Evolutionary conservation across 306 rosid genomes (phyloP).

Genomic region (Inga leiocalycina): DNA sequence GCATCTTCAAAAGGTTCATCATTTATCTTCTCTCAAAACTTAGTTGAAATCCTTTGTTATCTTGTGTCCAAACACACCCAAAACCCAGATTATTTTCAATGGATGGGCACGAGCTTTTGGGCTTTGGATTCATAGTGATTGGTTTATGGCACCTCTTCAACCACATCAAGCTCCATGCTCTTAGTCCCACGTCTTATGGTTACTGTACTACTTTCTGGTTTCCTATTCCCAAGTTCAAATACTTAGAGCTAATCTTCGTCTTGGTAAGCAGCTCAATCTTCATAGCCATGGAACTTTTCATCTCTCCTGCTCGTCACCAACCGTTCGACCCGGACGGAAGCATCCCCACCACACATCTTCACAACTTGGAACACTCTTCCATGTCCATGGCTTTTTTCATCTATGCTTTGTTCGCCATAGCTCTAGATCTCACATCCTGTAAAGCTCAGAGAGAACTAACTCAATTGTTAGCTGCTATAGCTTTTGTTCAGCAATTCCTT

Average conservation of each 20-base stretch:
- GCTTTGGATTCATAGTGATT: conserved; percentile 63
- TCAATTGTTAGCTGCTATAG: conserved; percentile 57
- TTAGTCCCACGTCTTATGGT: conserved; percentile 43
- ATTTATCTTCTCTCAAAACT: background rate
- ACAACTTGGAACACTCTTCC: conserved; percentile 76
- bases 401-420: conserved; percentile 53
- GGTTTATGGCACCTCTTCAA: conserved; percentile 90
- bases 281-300: conserved; percentile 81
- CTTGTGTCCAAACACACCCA: background rate
- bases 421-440: conserved; percentile 44
- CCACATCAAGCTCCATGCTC: conserved; percentile 67
- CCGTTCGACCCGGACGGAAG: conserved; percentile 72
- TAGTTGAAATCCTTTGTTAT: background rate
- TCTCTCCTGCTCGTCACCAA: conserved; percentile 65
- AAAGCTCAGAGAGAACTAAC: conserved; percentile 36
- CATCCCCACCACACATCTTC: conserved; percentile 87
- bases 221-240: conserved; percentile 49
- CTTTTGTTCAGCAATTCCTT: conserved; percentile 71
- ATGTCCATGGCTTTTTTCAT: conserved; percentile 62
- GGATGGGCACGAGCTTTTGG: conserved; percentile 79
- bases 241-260: conserved; percentile 64
- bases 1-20: background rate
- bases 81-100: background rate
- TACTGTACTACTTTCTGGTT: conserved; percentile 64
- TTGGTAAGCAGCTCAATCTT: conserved; percentile 52